These are phyloP conservation scores for Apiotrichum akiyoshidainum DNA, from an alignment of 1,284 basidiomycete species.

Conservation along the genomic window DNA sequence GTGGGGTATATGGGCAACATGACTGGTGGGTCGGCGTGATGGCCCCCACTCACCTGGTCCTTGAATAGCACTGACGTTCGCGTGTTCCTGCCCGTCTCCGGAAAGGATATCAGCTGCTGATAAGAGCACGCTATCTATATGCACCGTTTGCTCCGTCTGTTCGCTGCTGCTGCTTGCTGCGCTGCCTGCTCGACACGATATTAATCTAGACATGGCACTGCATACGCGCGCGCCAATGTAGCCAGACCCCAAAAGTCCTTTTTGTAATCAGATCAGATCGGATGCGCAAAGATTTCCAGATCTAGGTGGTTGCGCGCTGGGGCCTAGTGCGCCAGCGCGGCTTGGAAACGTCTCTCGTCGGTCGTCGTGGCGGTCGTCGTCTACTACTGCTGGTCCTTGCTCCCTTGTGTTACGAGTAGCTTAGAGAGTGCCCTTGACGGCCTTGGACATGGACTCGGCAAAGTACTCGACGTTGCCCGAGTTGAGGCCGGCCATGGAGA, in stretches of 20 bases:
- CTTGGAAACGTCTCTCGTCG: background rate
- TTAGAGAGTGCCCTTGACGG: conserved; percentile 68
- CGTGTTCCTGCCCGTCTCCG: too few relatives aligned
- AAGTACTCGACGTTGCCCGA: conserved; percentile 85
- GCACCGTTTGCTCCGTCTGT: background rate
- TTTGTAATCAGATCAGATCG: background rate
- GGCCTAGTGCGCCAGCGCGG: too few relatives aligned
- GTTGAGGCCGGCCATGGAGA: conserved; percentile 96
- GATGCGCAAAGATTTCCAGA: background rate
- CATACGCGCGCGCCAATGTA: background rate
- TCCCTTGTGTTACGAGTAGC: background rate
- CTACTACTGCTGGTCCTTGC: too few relatives aligned
- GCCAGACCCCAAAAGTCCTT: background rate
- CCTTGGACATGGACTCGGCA: conserved; percentile 76
- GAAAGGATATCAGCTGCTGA: too few relatives aligned
- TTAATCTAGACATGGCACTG: background rate
- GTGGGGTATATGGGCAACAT: too few relatives aligned
- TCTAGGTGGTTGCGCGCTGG: background rate
- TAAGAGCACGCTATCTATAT: background rate
- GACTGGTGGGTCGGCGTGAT: too few relatives aligned
- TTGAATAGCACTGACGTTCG: too few relatives aligned
- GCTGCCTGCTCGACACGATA: too few relatives aligned
- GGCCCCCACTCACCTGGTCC: too few relatives aligned
- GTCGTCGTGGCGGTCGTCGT: background rate
- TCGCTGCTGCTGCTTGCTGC: background rate